Percentiles rank a stretch among this genome's conserved stretches.
Evolutionary conservation across 2,329 filamentous ascomycete genomes (phyloP).

Genomic region (Ilyonectria destructans): DNA sequence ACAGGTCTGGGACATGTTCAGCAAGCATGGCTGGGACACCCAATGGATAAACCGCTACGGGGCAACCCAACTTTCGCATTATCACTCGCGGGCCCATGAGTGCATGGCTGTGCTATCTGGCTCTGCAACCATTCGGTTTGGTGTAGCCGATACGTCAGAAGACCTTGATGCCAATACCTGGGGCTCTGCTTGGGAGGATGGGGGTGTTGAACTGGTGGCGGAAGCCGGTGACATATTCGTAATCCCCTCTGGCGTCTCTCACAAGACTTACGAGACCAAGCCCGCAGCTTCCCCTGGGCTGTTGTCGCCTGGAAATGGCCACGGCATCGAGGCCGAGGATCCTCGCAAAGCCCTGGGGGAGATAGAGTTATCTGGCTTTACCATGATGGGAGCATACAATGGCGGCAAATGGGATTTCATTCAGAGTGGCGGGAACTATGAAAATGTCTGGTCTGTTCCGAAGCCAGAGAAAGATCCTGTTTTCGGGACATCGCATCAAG

Average conservation of each 20-base stretch:
- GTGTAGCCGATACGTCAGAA: conserved; percentile 64
- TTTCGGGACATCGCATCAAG: conserved; percentile 25
- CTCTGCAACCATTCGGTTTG: conserved; percentile 68
- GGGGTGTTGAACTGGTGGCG: conserved; percentile 65
- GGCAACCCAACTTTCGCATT: conserved; percentile 69
- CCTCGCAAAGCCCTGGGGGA: conserved; percentile 54
- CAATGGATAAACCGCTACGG: conserved; percentile 74
- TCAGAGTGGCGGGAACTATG: conserved; percentile 39
- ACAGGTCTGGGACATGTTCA: background rate
- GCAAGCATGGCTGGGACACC: conserved; percentile 66
- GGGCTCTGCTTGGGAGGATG: conserved; percentile 60
- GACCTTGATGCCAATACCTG: conserved; percentile 59
- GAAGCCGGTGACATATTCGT: conserved; percentile 72
- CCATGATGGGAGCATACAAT: conserved; percentile 66
- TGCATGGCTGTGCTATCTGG: conserved; percentile 72
- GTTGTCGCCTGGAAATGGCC: conserved; percentile 62
- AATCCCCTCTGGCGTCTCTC: conserved; percentile 70
- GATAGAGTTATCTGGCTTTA: conserved; percentile 54
- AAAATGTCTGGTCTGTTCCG: conserved; percentile 39
- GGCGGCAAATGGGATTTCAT: conserved; percentile 45
- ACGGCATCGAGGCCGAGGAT: conserved; percentile 56
- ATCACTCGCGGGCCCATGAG: conserved; percentile 71
- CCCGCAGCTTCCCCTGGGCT: conserved; percentile 54
- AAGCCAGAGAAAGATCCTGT: conserved; percentile 42
- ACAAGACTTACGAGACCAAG: conserved; percentile 66